Evolutionary conservation across 441 rosid species (phyloP), one percentile per base, ranked within the genome.

Genomic region (Adansonia grandidieri): DNA sequence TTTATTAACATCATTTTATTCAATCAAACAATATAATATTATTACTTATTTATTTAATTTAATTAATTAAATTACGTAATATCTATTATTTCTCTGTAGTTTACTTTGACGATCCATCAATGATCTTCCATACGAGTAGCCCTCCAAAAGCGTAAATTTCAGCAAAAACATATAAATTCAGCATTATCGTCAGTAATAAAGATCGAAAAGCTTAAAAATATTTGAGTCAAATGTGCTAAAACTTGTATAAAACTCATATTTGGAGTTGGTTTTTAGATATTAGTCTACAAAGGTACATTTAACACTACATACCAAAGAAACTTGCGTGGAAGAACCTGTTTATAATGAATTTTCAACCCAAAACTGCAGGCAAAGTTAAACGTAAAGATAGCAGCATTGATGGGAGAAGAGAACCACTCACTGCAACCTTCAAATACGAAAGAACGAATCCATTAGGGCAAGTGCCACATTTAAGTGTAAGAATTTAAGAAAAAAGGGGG

Each of bases 311-410:
- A 57, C 20, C 37, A 32, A 45, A 22, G 42, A 69, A 22, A 10
- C 24, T 69, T 20, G 11, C 6, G 9, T 2, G 11, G 56, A 20
- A 47, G 72, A 62, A 66, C 1, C 24, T 66, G 67, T 13, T 62
- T 24, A 14, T 20, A 13, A 17, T 8, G 71, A 66, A 32, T 17
- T 19, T 40, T 66, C 51, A 40, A 66, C 53, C 37, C 24, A 66
- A 68, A 68, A 47, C 54, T 47, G 57, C 58, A 70, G 58, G 13
- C 47, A 51, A 53, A 71, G 32, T 71, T 32, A 71, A 28, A 51
- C 61, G 6, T 8, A 28, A 51, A 32, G 9, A 17, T 48, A 3
- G 20, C 73, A 48, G 73, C 58, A 70, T 13, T 11, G 20, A 45
- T 2, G 15, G 24, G 62, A 32, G 61, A 71, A 71, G 62, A 51